These are phyloP conservation scores for Sisymbrium irio DNA, from an alignment of 345 rosid species.

Conservation along the genomic window DNA sequence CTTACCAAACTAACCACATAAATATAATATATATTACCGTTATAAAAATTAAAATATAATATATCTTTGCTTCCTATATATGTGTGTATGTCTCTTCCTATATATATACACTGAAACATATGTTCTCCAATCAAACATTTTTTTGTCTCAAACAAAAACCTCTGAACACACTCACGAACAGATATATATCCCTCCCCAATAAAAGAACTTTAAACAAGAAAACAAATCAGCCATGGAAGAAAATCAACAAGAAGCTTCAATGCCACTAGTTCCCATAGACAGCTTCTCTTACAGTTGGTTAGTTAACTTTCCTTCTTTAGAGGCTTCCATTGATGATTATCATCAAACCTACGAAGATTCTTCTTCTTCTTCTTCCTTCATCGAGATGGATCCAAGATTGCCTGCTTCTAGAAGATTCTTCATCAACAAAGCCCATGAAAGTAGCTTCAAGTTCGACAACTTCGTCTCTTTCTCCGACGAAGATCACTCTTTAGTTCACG, in stretches of 20 bases:
- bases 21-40: slow-evolving; percentile 30
- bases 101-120: slow-evolving; percentile 38
- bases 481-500: slow-evolving; percentile 54
- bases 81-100: slow-evolving; percentile 34
- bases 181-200: background rate
- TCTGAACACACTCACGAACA: slow-evolving; percentile 19
- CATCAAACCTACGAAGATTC: slow-evolving; percentile 68
- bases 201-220: background rate
- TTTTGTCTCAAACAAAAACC: slow-evolving; percentile 26
- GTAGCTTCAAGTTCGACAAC: slow-evolving; percentile 66
- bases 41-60: slow-evolving; percentile 25
- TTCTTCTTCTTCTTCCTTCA: slow-evolving; percentile 74
- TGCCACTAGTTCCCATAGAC: slow-evolving; percentile 74
- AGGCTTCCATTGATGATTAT: slow-evolving; percentile 45
- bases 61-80: slow-evolving; percentile 29
- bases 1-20: slow-evolving; percentile 61
- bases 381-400: slow-evolving; percentile 93
- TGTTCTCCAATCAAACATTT: slow-evolving; percentile 26
- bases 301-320: slow-evolving; percentile 67
- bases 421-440: slow-evolving; percentile 51
- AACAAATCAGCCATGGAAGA: slow-evolving; percentile 29
- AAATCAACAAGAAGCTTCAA: slow-evolving; percentile 43
- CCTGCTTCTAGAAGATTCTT: slow-evolving; percentile 89
- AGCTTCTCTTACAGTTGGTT: slow-evolving; percentile 94
- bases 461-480: slow-evolving; percentile 54